Evolutionary conservation across 352 stramenopile species (phyloP), one percentile per base, ranked within the genome.

Genomic region (Globisporangium viniferum): DNA sequence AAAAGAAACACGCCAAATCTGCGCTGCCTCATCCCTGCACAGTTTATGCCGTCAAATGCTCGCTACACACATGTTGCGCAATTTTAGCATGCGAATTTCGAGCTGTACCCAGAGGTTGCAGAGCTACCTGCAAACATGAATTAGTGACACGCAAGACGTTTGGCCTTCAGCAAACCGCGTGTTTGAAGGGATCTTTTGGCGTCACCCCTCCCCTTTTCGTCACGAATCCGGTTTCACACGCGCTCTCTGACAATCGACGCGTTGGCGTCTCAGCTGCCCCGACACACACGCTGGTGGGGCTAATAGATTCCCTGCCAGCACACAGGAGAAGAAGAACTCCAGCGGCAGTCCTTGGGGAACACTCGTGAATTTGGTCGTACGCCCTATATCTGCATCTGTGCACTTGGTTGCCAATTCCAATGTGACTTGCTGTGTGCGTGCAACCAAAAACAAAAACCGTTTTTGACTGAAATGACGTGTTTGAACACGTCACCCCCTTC

Each of bases 1-100:
- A 49, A 33, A 27, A 48, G 56, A 62, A 61, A 62, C 56, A 62
- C 56, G 55, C 31, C 22, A 62, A 59, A 62, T 33, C 14, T 10
- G 33, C 22, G n/a, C 31, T 49, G n/a, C n/a, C 18, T 36, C 55
- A 61, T 61, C 55, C 55, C 31, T 31, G 15, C 5, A n/a, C n/a
- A 14, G 8, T 7, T 62, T 62, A 33, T 62, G 49, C 5, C 4
- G 0, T 3, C 1, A 10, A 1, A 49, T 10, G 56, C 22, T 0
- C 8, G n/a, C 33, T 62, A 62, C 33, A 49, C n/a, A 24, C 0
- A 14, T 22, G 14, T 14, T 0, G 1, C 7, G 9, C 3, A 14
- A 6, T 33, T 1, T 33, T 5, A 7, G n/a, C 2, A 35, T 62
- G 56, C 56, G 56, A 12, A 49, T n/a, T 62, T 60, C 1, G 6